Conservation (phyloP, 768 basidiomycete species). For the Auriculariales sp. region DNA sequence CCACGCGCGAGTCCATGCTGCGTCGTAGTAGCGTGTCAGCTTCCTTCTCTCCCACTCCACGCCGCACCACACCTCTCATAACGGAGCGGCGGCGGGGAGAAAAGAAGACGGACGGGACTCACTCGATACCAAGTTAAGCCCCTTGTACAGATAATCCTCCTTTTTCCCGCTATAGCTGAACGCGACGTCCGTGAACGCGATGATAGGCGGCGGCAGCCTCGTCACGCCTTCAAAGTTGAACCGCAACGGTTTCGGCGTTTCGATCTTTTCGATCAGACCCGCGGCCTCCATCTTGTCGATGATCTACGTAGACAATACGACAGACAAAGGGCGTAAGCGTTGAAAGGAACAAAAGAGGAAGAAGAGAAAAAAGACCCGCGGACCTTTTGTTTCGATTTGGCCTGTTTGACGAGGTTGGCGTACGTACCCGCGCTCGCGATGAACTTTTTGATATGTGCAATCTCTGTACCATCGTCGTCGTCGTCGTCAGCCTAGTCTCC, state of each 20-base stretch:
- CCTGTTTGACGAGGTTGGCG: conserved; percentile 95
- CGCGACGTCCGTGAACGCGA: conserved; percentile 88
- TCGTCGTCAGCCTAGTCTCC: neutral
- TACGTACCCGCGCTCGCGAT: conserved; percentile 99
- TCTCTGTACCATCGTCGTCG: conserved; percentile 27
- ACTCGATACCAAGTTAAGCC: conserved; percentile 98
- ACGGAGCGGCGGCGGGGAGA: too few species aligned
- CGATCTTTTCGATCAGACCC: conserved; percentile 86
- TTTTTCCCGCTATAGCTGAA: conserved; percentile 91
- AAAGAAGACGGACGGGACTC: conserved; percentile 2
- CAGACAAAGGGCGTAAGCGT: too few species aligned
- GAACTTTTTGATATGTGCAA: conserved; percentile 39
- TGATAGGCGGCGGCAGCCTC: conserved; percentile 91
- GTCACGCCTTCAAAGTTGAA: conserved; percentile 96
- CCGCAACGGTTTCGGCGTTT: conserved; percentile 51
- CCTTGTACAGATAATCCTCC: conserved; percentile 74
- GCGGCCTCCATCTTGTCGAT: conserved; percentile 99
- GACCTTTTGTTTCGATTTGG: conserved; percentile 96
- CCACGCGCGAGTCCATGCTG: conserved; percentile 88
- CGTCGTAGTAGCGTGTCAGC: conserved; percentile 47
- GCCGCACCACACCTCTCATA: too few species aligned
- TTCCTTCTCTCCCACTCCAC: too few species aligned
- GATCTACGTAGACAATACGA: conserved; percentile 43
- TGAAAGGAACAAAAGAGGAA: neutral
- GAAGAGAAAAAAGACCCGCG: neutral